Base-by-base conservation (phyloP, 352 stramenopile species). In the Elongisporangium senticosum region DNA sequence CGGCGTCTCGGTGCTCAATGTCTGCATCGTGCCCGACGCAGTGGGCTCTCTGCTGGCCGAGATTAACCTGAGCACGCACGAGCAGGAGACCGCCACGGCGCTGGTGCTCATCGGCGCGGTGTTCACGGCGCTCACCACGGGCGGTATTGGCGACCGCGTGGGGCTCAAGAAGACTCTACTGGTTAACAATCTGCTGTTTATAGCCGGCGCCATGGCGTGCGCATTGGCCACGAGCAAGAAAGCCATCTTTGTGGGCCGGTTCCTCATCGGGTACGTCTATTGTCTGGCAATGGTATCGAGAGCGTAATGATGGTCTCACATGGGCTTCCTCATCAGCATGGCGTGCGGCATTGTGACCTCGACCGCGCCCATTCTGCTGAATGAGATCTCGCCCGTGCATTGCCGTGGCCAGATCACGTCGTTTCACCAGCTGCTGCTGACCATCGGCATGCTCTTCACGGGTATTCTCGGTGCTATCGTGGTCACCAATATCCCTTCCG, bases 391-490 rank as follows among this genome's bases (percentile, higher is more conserved):
- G 37, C 81, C 87, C 0, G 63, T 65, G 17, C 56, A 65, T 10
- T 78, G 71, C 24, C 73, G 82, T 14, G 87, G 87, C 3, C 74
- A 83, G 55, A 91, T 97, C 61, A 95, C 86, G 17, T 90, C 86
- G 51, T 74, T 95, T 22, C 89, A 97, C 56, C 88, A 97, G 59
- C 70, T 96, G 19, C 74, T 82, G 62, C 61, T 97, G 26, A 96
- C 89, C 17, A 86, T 96, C 56, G 89, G 88, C 37, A 96, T 96
- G 62, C 70, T 97, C 10, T 58, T 67, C 21, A 87, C 84, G 0
- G 81, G 77, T 5, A 55, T 96, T 14, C 56, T 96, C 43, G 89
- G 89, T 3, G 91, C 83, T 56, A 75, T 82, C 20, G 56, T 97
- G 20, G 81, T 96, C 15, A 76, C 69, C 0, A 83, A 89, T 48